These are phyloP conservation scores for Magnolia changhungtana DNA, from an alignment of 164 flowering plant species.

Conservation along the genomic window DNA sequence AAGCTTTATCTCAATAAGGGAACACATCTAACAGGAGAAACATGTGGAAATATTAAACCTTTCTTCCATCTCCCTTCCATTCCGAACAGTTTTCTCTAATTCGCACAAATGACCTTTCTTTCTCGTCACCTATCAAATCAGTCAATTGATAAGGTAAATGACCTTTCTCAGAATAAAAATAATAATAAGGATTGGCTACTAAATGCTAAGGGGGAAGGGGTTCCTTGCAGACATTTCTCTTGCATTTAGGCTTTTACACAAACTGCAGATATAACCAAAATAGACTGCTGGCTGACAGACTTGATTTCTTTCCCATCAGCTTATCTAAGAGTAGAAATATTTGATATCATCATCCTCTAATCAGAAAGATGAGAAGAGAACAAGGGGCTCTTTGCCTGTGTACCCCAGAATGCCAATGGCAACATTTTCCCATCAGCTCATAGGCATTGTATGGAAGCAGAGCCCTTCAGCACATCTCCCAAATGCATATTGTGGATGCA, in stretches of 20 bases:
- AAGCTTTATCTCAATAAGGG: neutral
- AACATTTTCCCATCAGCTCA: neutral
- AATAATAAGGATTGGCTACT: too few relatives aligned
- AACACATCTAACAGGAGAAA: constrained; percentile 4
- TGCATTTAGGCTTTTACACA: neutral
- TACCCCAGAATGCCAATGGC: neutral
- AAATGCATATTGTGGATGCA: neutral
- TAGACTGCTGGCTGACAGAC: neutral
- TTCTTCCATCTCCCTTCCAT: constrained; percentile 33
- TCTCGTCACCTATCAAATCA: constrained; percentile 41
- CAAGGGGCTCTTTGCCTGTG: neutral
- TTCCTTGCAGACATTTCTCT: neutral
- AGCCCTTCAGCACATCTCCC: too few relatives aligned
- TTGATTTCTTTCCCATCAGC: neutral
- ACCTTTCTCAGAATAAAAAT: neutral
- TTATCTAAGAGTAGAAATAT: neutral
- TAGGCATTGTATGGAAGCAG: neutral
- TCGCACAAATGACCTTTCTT: constrained; percentile 45
- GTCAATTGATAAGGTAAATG: neutral
- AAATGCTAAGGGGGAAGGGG: neutral
- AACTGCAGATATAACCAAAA: neutral
- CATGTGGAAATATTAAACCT: constrained; percentile 33
- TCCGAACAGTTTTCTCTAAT: constrained; percentile 39
- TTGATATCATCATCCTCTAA: neutral
- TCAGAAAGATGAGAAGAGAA: neutral